Conservation (phyloP, 192 early-diverging fungal genomes). For the Coemansia umbellata region DNA sequence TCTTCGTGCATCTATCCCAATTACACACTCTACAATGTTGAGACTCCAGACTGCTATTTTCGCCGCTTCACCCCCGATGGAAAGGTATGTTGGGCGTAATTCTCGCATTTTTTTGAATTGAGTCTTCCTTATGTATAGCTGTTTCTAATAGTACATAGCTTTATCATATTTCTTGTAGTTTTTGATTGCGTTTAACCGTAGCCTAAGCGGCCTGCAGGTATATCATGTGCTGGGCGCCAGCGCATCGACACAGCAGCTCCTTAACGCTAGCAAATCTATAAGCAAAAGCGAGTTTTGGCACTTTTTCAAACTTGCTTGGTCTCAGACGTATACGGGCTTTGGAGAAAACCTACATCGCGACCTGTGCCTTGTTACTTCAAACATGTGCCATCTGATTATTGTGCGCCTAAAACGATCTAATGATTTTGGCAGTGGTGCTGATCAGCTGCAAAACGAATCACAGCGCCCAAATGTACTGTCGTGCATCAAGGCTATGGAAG, state of each 20-base stretch:
- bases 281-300: slow-evolving; percentile 42
- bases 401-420: slow-evolving; percentile 21
- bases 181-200: slow-evolving; percentile 38
- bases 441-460: neutral
- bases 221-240: slow-evolving; percentile 25
- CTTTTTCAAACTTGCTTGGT: slow-evolving; percentile 41
- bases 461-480: slow-evolving; percentile 23
- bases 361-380: slow-evolving; percentile 33
- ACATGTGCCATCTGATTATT: slow-evolving; percentile 28
- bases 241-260: slow-evolving; percentile 25
- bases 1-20: slow-evolving; percentile 43
- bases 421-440: neutral
- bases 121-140: neutral
- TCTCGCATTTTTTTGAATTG: neutral
- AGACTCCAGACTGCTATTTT: slow-evolving; percentile 46
- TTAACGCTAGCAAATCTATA: slow-evolving; percentile 2
- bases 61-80: slow-evolving; percentile 48
- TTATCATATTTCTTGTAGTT: slow-evolving; percentile 26
- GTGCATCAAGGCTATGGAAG: slow-evolving; percentile 37
- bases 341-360: slow-evolving; percentile 46
- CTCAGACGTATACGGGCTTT: slow-evolving; percentile 23
- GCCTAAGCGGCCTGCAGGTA: slow-evolving; percentile 33
- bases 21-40: slow-evolving; percentile 44
- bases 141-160: too few species aligned
- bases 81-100: slow-evolving; percentile 11